Base-by-base conservation (phyloP, 768 basidiomycete genomes). In the Saitozyma podzolica region DNA sequence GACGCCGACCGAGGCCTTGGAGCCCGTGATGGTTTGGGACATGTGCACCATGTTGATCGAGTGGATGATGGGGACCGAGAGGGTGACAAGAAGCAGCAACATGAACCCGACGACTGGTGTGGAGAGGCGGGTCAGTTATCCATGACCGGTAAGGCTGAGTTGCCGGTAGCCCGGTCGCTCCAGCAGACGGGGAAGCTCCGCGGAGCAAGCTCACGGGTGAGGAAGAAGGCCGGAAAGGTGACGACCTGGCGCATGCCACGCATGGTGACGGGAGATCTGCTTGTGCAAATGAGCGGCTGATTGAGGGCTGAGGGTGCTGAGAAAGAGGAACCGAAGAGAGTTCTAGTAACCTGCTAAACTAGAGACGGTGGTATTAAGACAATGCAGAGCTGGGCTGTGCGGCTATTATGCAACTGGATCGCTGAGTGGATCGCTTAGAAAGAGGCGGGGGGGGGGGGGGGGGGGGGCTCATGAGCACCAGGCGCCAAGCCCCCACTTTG, bases 61-160 rank as follows among this genome's bases (percentile, higher is more conserved):
- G 87, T 39, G 86, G 75, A 87, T 86, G 79, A 92, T 88, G 1
- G 90, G 85, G 42, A 88, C 77, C 6, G 89, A 91, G 54, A 92
- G 79, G 3, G 86, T 88, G 59, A 90, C 86, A 59, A 92, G 83
- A 40, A 92, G 83, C 57, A 88, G 84, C 57, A 92, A 84, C n/a
- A 91, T 50, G 78, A 89, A 91, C 4, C 87, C 84, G 2, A 76
- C 70, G 67, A 88, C 77, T 78, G 52, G 29, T 29, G 29, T 29
- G 29, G 29, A 29, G 29, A 29, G 29, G 29, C 29, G 29, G 29
- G 29, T 29, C 29, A 29, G 29, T 29, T 29, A 29, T 29, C 29
- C 29, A 29, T 29, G 29, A 29, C 29, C 29, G 29, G 29, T 5
- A 2, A 29, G 2, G 5, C 29, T 2, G 58, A 39, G 47, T 10